Conservation (phyloP, 371 early-diverging fungal genomes). For the Rhizopus delemar region DNA sequence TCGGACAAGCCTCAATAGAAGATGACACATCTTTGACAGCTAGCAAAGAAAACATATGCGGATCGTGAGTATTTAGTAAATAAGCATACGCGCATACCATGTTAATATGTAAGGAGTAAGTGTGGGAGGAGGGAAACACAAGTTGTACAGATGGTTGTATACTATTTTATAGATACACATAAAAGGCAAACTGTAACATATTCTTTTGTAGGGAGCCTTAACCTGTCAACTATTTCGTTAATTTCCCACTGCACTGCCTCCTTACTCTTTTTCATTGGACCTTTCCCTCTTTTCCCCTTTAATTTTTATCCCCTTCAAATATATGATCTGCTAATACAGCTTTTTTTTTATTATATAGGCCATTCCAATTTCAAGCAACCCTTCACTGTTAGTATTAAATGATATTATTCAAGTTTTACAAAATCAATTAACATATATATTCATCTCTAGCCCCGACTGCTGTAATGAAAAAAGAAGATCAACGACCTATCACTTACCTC, state of each 20-base stretch:
- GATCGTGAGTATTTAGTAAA: neutral
- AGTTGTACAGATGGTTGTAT: neutral
- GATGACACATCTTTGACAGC: neutral
- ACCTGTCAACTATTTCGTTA: too few species aligned
- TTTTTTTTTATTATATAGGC: conserved; percentile 9
- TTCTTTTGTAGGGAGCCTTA: too few species aligned
- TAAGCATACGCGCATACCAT: neutral
- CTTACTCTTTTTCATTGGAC: neutral
- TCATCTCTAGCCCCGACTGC: conserved; percentile 41
- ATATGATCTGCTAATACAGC: neutral
- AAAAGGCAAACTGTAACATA: neutral
- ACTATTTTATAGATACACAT: neutral
- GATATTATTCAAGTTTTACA: neutral
- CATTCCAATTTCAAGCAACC: conserved; percentile 22
- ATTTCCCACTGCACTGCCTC: neutral
- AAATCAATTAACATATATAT: neutral
- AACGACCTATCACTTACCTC: conserved; percentile 61
- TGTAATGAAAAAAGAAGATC: conserved; percentile 30
- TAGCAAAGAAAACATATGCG: neutral
- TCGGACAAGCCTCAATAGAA: neutral
- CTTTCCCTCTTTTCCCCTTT: neutral
- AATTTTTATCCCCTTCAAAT: neutral
- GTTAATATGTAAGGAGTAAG: neutral
- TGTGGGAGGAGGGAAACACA: neutral
- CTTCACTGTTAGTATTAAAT: conserved; percentile 19